Conservation (phyloP, 129 eudicot genomes). For the Apium graveolens region DNA sequence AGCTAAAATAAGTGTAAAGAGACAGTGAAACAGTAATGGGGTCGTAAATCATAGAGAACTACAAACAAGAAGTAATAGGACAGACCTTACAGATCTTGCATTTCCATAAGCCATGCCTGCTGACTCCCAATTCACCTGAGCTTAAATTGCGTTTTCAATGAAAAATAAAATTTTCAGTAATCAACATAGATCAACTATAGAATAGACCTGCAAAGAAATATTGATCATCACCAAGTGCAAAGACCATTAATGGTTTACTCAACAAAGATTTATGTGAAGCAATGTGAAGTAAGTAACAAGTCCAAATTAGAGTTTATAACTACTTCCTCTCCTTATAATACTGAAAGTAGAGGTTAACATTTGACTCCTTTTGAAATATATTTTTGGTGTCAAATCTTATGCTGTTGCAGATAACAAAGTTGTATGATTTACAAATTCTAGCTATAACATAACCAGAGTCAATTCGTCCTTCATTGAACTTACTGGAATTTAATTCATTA, state of each 20-base stretch:
- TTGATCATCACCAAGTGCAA: conserved; percentile 25
- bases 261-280: conserved; percentile 64
- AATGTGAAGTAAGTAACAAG: conserved; percentile 17
- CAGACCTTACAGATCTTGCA: conserved; percentile 81
- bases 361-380: too few relatives aligned
- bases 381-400: too few relatives aligned
- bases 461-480: too few relatives aligned
- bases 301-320: too few relatives aligned
- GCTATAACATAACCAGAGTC: too few relatives aligned
- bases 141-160: conserved; percentile 18
- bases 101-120: conserved; percentile 50
- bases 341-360: too few relatives aligned
- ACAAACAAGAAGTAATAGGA: neutral
- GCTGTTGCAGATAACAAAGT: too few relatives aligned
- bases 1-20: too few relatives aligned
- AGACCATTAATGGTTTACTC: conserved; percentile 27
- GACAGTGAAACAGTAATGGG: too few relatives aligned
- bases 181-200: conserved; percentile 11
- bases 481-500: too few relatives aligned
- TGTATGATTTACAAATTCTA: too few relatives aligned
- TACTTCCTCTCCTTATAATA: too few relatives aligned
- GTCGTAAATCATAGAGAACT: neutral
- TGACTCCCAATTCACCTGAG: conserved; percentile 10
- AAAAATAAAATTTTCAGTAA: conserved; percentile 3
- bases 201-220: conserved; percentile 26